These are phyloP conservation scores for Podospora pseudocomata DNA, from an alignment of 495 filamentous ascomycete species.

Conservation along the genomic window DNA sequence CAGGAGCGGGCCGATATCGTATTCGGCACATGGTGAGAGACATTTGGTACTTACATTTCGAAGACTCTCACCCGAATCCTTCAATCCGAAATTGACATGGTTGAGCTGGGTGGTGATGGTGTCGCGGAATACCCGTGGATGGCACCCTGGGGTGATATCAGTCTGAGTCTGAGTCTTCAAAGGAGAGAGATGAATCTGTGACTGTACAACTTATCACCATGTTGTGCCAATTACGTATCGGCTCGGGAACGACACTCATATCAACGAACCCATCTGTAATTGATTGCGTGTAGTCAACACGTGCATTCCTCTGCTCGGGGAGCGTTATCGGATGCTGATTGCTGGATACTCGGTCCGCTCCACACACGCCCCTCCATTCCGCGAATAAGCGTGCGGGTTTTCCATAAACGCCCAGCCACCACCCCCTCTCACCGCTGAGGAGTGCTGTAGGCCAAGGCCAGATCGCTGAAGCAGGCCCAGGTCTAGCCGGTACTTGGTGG, in stretches of 20 bases:
- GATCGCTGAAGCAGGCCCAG: conserved; percentile 2
- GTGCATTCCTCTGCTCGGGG: not conserved
- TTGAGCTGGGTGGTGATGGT: not conserved
- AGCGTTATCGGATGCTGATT: not conserved
- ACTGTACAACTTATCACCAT: not conserved
- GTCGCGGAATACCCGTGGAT: not conserved
- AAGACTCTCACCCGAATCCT: not conserved
- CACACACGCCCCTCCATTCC: not conserved
- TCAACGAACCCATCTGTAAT: not conserved
- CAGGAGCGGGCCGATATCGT: conserved; percentile 9
- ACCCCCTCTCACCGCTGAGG: not conserved
- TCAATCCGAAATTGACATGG: not conserved
- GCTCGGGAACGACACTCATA: not conserved
- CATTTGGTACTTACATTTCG: not conserved
- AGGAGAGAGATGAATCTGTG: not conserved
- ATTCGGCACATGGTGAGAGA: not conserved
- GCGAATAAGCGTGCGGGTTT: not conserved
- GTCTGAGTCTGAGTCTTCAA: not conserved
- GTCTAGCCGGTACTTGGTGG: not conserved
- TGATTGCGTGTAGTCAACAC: not conserved
- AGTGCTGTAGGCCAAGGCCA: conserved; percentile 2
- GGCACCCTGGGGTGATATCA: not conserved
- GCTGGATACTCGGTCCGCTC: not conserved
- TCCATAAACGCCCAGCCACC: not conserved
- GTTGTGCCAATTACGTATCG: conserved; percentile 9